Evolutionary conservation across 2,329 filamentous ascomycete genomes (phyloP), one percentile per base, ranked within the genome.

Genomic region (Botryosphaeria dothidea): DNA sequence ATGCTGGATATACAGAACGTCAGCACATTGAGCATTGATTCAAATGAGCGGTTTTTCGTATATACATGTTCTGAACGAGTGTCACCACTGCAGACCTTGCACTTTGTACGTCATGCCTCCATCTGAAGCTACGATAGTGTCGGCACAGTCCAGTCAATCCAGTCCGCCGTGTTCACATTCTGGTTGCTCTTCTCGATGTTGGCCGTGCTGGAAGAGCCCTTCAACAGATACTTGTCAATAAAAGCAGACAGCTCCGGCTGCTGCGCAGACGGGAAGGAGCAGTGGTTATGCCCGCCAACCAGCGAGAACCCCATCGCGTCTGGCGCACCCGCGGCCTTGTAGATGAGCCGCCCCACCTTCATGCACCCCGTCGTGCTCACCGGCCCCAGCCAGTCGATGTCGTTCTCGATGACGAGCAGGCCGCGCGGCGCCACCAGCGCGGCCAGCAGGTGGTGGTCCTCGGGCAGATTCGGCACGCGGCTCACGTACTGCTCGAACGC

Each of bases 291-390:
- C 66, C 81, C 81, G 41, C 83, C 84, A 36, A 83, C 78, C 70
- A 86, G 80, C 36, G 83, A 84, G 73, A 86, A 86, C 2, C 85
- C 85, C 83, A 87, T 85, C 73, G 84, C 81, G 68, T 82, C 82
- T 17, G 82, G 79, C 1, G 79, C 81, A 65, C 84, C 85, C 27
- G 84, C 77, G 4, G 81, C 82, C 76, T 84, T 81, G 75, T 86
- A 87, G 71, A 86, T 82, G 58, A 82, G 75, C 43, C 81, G 80
- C 4, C 78, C 84, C 21, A 81, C 83, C 74, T 83, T 83, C 84
- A 86, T 86, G 76, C 84, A 86, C 57, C 80, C 85, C 27, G 83
- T 86, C 17, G 83, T 86, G 63, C 82, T 82, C 65, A 84, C 82
- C 56, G 83, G 83, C 41, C 85, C 84, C 62, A 87, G 80, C 85